Evolutionary conservation across 2,329 filamentous ascomycete species (phyloP).

Genomic region (Pseudogymnoascus sp.): DNA sequence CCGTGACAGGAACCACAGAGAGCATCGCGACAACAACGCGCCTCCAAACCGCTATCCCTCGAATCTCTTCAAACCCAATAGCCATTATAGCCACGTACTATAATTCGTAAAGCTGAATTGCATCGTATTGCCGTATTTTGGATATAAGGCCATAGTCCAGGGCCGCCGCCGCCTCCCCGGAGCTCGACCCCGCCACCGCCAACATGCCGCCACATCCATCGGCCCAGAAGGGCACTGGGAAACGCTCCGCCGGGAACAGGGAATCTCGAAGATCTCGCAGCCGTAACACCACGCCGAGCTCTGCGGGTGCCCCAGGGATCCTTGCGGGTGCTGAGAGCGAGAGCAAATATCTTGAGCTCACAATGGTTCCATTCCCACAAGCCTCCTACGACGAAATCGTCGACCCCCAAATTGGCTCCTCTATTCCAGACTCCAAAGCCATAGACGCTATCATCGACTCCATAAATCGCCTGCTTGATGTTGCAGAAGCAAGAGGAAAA

Average conservation of each 20-base stretch:
- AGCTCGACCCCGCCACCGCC: slow-evolving; percentile 9
- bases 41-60: background rate
- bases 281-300: slow-evolving; percentile 70
- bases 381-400: slow-evolving; percentile 64
- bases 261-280: slow-evolving; percentile 59
- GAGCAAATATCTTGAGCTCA: slow-evolving; percentile 61
- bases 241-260: slow-evolving; percentile 52
- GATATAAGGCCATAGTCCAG: background rate
- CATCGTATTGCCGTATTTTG: background rate
- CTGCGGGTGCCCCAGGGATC: slow-evolving; percentile 27
- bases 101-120: background rate
- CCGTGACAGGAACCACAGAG: background rate
- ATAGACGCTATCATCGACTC: slow-evolving; percentile 57
- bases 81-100: background rate
- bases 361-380: slow-evolving; percentile 50
- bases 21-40: slow-evolving; percentile 4
- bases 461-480: slow-evolving; percentile 56
- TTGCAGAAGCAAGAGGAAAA: slow-evolving; percentile 59
- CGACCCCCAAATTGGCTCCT: slow-evolving; percentile 51
- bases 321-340: slow-evolving; percentile 46
- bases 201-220: slow-evolving; percentile 52
- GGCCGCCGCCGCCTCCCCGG: background rate
- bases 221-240: slow-evolving; percentile 56
- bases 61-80: background rate
- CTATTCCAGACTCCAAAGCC: slow-evolving; percentile 56